Base-by-base conservation (phyloP, 306 rosid genomes). In the Trifolium repens region DNA sequence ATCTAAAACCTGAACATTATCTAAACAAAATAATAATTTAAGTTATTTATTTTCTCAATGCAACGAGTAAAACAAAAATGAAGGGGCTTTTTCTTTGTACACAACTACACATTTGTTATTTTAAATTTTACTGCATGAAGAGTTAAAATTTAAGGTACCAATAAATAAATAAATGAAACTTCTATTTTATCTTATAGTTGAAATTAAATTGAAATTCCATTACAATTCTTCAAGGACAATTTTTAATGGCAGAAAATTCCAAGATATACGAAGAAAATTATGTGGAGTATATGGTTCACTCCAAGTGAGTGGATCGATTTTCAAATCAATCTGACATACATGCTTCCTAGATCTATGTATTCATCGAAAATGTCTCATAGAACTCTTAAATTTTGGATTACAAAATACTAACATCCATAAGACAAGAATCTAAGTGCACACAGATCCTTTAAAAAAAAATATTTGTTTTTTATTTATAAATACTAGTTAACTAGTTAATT, bases 151-250 rank as follows among this genome's bases (percentile, higher is more conserved):
- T 78, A 72, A 67, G 40, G 79, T 80, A 84, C 80, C 85, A 67
- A 75, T 49, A 78, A 72, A 84, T 88, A 84, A 84, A 83, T 85
- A 87, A 87, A 78, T 84, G 87, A 91, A 91, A 85, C 92, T 89
- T 89, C 91, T 83, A 75, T 75, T 84, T 91, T 83, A 89, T 89
- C 92, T 81, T 87, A 85, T 85, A 76, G 11, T 79, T 62, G 22
- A 82, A 78, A 43, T 32, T 32, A 82, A 78, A 43, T 32, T 4
- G 35, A 32, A 32, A 32, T 44, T 77, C 77, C 75, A 78, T 64
- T 63, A 69, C 77, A 11, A 71, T 72, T 72, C 85, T 76, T 77
- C 6, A 55, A 72, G 78, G 74, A 17, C 73, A 22, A 53, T 73
- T 77, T 87, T 81, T 83, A 69, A 79, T 52, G 86, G 74, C 85